Conservation (phyloP, 1,139 yeast species). For the Protomyces pachydermus region DNA sequence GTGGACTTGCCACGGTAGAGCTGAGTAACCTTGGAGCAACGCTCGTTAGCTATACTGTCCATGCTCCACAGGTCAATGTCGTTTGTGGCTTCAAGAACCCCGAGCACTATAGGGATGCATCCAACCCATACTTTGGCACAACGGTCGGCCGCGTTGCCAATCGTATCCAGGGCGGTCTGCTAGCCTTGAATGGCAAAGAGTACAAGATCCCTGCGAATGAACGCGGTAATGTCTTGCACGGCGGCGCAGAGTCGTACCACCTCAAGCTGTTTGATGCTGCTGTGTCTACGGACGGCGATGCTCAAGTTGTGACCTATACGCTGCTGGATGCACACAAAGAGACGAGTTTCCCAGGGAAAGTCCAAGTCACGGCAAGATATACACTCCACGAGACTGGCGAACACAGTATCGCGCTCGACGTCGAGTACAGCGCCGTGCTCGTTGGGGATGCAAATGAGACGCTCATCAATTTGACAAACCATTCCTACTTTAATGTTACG, state of each 20-base stretch:
- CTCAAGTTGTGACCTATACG: constrained; percentile 13
- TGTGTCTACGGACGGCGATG: not conserved
- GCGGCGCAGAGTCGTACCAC: constrained; percentile 54
- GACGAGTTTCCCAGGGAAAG: constrained; percentile 32
- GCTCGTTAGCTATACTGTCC: not conserved
- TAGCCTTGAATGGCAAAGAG: constrained; percentile 44
- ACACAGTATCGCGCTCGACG: constrained; percentile 28
- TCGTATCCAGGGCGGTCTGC: constrained; percentile 49
- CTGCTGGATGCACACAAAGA: constrained; percentile 27
- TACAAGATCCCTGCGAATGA: constrained; percentile 48
- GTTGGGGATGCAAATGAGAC: constrained; percentile 41
- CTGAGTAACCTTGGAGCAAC: not conserved
- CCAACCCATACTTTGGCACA: constrained; percentile 23
- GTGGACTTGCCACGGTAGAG: not conserved
- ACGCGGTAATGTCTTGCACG: constrained; percentile 47
- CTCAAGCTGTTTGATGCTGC: constrained; percentile 40
- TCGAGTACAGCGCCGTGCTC: constrained; percentile 30
- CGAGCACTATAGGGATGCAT: not conserved
- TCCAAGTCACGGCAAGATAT: constrained; percentile 29
- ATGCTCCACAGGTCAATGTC: not conserved
- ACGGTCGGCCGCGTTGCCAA: constrained; percentile 58
- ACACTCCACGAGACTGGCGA: constrained; percentile 26
- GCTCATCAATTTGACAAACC: constrained; percentile 58
- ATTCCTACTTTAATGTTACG: constrained; percentile 45
- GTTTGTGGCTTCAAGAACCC: constrained; percentile 1